These are phyloP conservation scores for Macrophomina tecta DNA, from an alignment of 2,329 filamentous ascomycete genomes.

Conservation along the genomic window DNA sequence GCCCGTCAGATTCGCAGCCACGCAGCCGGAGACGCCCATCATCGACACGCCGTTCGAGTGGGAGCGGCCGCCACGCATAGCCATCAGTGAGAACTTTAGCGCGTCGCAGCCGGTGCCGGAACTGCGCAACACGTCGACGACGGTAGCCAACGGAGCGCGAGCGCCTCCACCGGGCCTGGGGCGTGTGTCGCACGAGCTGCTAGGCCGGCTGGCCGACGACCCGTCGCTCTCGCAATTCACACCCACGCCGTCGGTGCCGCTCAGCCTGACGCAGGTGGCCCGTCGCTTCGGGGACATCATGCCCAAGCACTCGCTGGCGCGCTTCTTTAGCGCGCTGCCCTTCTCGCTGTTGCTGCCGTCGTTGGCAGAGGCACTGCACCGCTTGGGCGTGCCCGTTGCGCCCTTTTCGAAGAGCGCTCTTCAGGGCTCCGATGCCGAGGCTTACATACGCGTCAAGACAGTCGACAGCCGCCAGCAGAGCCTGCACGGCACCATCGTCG, in stretches of 20 bases:
- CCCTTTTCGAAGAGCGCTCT: conserved; percentile 41
- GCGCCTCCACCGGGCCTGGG: neutral
- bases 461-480: conserved; percentile 74
- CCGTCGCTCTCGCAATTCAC: conserved; percentile 86
- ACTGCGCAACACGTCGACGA: conserved; percentile 30
- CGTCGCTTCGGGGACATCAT: conserved; percentile 90
- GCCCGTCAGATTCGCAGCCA: conserved; percentile 69
- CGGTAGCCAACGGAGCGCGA: conserved; percentile 38
- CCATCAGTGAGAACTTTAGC: conserved; percentile 47
- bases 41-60: conserved; percentile 83
- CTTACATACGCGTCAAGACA: conserved; percentile 74
- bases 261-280: conserved; percentile 87
- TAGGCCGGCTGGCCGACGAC: conserved; percentile 78
- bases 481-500: conserved; percentile 75
- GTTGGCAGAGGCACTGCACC: conserved; percentile 80
- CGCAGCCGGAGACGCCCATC: conserved; percentile 81
- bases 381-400: conserved; percentile 79
- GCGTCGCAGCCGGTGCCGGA: conserved; percentile 57
- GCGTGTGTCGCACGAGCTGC: conserved; percentile 39
- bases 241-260: conserved; percentile 74
- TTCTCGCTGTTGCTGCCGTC: conserved; percentile 78
- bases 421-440: conserved; percentile 56
- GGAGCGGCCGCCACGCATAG: conserved; percentile 73
- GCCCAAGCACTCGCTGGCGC: conserved; percentile 82
- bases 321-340: conserved; percentile 87